phyloP scores from a whole-genome alignment of 306 rosid genomes.

The Castanopsis chinensis region DNA sequence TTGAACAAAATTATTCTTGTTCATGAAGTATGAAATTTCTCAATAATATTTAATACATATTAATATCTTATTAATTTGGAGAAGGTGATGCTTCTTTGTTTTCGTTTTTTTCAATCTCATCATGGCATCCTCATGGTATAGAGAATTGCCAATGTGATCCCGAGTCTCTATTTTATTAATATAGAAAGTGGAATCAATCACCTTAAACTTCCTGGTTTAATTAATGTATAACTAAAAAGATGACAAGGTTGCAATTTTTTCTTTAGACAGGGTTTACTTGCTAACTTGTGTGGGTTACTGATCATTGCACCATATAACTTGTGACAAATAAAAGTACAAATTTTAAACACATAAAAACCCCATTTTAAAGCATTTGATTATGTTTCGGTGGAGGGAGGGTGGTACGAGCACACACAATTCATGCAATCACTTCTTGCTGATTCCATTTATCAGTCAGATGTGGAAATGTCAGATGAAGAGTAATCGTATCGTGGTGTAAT shows the following conservation, averaged over 20 bases:
- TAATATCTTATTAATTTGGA: neutral
- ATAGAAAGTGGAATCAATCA: neutral
- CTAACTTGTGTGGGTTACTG: neutral
- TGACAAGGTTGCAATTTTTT: no score
- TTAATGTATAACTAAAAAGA: no score
- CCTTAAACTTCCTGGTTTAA: no score
- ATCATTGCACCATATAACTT: neutral
- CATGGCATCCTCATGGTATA: neutral
- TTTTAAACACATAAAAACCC: no score
- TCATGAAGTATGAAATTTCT: neutral
- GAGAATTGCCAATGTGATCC: slow-evolving; percentile 5
- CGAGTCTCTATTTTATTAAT: neutral
- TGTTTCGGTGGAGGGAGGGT: no score
- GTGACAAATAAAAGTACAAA: neutral
- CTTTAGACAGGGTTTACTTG: no score
- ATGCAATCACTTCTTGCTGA: no score
- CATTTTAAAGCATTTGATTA: no score
- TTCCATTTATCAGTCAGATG: no score
- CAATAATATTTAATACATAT: neutral
- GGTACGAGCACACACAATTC: no score
- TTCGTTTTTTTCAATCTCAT: slow-evolving; percentile 14
- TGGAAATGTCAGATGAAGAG: no score
- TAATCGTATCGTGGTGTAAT: no score
- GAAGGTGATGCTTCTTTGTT: neutral
- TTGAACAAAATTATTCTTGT: neutral